A percentile compares a stretch with the other conserved stretches of the same genome.
Conservation (phyloP, 2,329 filamentous ascomycete species). For the Daldinia eschscholtzii region DNA sequence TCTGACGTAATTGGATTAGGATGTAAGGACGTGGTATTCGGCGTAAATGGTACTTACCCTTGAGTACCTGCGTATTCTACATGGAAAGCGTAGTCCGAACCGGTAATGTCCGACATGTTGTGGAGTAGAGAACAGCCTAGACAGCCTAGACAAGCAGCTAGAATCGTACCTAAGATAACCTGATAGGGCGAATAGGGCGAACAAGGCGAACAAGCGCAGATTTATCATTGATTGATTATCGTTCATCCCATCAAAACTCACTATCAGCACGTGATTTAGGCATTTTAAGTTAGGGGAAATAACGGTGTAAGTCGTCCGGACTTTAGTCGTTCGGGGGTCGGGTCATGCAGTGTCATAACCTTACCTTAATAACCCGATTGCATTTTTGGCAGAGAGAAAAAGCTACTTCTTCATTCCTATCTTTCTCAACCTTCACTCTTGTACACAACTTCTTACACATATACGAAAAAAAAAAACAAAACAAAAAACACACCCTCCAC, state of each 20-base stretch:
- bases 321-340: constrained; percentile 15
- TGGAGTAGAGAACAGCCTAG: constrained; percentile 24
- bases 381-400: constrained; percentile 10
- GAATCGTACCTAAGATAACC: too few relatives aligned
- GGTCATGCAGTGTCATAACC: constrained; percentile 14
- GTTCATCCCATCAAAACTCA: neutral
- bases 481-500: neutral
- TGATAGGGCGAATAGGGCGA: neutral
- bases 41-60: neutral
- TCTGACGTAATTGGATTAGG: constrained; percentile 6
- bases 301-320: neutral
- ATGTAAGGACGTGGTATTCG: neutral
- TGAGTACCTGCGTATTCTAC: neutral
- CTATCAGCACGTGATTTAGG: constrained; percentile 42
- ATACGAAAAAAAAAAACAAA: constrained; percentile 2
- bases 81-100: constrained; percentile 6
- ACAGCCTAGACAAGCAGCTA: neutral
- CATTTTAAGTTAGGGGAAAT: neutral
- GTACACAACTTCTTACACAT: constrained; percentile 11
- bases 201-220: neutral
- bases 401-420: constrained; percentile 34
- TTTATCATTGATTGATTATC: neutral
- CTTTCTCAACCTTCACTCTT: constrained; percentile 34
- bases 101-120: constrained; percentile 26
- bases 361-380: constrained; percentile 14